Percentiles rank a stretch among this genome's conserved stretches.
These are phyloP conservation scores for Chrysoporthe austroafricana DNA, from an alignment of 2,329 filamentous ascomycete genomes.

Conservation along the genomic window DNA sequence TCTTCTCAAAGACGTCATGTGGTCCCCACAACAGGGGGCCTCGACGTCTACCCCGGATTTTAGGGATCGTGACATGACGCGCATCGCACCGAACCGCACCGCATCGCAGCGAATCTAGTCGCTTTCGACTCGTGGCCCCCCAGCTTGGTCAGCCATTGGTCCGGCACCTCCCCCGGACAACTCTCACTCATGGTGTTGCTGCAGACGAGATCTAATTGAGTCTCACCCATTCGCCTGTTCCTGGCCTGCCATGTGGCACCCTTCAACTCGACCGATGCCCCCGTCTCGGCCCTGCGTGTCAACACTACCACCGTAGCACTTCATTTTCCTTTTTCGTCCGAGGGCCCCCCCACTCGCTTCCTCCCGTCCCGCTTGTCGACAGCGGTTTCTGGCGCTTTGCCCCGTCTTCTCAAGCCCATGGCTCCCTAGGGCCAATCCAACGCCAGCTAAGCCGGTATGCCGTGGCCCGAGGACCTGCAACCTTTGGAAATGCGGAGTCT, in stretches of 20 bases:
- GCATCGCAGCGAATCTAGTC: background rate
- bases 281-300: background rate
- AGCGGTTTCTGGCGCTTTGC: constrained; percentile 41
- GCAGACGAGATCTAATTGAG: background rate
- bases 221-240: constrained; percentile 4
- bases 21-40: constrained; percentile 21
- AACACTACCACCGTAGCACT: background rate
- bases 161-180: constrained; percentile 6
- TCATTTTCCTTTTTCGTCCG: background rate
- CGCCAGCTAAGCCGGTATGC: too few species aligned
- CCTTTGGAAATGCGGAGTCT: too few species aligned
- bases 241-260: constrained; percentile 21
- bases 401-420: constrained; percentile 56
- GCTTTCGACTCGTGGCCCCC: background rate
- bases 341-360: background rate
- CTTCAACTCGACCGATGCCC: constrained; percentile 4
- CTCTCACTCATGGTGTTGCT: background rate
- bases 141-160: constrained; percentile 15
- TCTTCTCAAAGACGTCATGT: constrained; percentile 17
- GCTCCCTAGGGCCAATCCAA: too few species aligned
- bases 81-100: constrained; percentile 10
- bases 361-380: constrained; percentile 26
- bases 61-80: constrained; percentile 24
- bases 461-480: too few species aligned
- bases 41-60: constrained; percentile 23